phyloP scores from a whole-genome alignment of 371 early-diverging fungal genomes.

The Rhizopus delemar region DNA sequence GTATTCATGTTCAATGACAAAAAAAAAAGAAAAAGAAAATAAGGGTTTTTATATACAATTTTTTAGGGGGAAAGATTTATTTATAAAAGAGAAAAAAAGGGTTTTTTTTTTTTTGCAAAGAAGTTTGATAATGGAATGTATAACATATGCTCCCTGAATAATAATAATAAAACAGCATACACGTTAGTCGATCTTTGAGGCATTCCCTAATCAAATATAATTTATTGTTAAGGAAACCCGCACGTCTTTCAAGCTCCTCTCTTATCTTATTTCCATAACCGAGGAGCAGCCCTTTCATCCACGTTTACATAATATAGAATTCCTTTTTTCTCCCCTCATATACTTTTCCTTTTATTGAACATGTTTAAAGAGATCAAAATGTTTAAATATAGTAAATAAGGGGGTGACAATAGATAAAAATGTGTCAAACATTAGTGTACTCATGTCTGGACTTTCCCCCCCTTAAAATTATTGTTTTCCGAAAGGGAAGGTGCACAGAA shows the following conservation, averaged over 20 bases:
- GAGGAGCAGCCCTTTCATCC: neutral
- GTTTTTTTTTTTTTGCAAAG: neutral
- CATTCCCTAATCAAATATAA: neutral
- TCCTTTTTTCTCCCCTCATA: neutral
- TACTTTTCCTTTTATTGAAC: neutral
- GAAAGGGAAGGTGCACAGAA: too few species aligned
- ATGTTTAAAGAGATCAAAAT: neutral
- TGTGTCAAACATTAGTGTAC: neutral
- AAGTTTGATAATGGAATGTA: constrained; percentile 2
- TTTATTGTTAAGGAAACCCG: too few species aligned
- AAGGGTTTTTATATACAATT: too few species aligned
- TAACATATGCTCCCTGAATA: neutral
- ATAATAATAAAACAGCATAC: constrained; percentile 1
- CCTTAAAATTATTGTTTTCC: neutral
- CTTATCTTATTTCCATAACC: neutral
- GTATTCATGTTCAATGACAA: neutral
- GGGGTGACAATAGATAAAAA: neutral
- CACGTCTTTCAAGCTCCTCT: too few species aligned
- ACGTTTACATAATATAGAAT: neutral
- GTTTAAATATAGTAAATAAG: constrained; percentile 1
- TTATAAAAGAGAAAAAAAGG: too few species aligned
- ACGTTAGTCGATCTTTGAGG: neutral
- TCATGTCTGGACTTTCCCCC: neutral
- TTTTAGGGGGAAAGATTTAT: too few species aligned
- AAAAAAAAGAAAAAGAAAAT: too few species aligned